These are phyloP conservation scores for Beauveria sp. DNA, from an alignment of 2,329 filamentous ascomycete species.

Conservation along the genomic window DNA sequence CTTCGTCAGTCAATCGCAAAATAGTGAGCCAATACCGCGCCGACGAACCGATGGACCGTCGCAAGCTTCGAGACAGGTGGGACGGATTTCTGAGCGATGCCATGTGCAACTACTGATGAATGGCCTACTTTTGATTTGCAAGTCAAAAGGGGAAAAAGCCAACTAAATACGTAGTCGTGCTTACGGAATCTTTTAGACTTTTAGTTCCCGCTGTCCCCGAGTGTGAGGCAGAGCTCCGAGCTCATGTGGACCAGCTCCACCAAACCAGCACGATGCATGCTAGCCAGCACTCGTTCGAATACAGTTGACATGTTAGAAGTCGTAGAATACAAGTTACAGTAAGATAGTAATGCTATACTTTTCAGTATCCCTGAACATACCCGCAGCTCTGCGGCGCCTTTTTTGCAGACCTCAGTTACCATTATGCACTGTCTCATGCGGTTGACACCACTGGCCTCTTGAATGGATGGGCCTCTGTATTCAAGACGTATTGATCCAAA, in stretches of 20 bases:
- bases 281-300: neutral
- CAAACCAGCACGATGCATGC: neutral
- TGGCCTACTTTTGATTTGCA: no score
- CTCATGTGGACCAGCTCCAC: constrained; percentile 6
- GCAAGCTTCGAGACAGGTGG: neutral
- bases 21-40: neutral
- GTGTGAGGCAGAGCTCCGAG: neutral
- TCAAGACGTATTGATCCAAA: constrained; percentile 53
- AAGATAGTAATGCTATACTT: neutral
- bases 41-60: constrained; percentile 8
- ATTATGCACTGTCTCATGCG: neutral
- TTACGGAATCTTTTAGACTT: neutral
- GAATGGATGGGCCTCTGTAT: constrained; percentile 47
- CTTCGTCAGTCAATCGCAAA: neutral
- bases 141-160: no score
- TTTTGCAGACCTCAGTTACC: no score
- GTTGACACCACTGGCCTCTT: constrained; percentile 19
- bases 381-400: neutral
- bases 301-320: no score
- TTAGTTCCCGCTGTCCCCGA: neutral
- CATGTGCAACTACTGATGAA: neutral
- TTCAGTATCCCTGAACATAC: neutral
- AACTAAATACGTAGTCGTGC: neutral
- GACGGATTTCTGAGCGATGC: neutral
- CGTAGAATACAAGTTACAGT: neutral